phyloP scores from a whole-genome alignment of 1,284 basidiomycete species.

The Rhodofomes roseus region DNA sequence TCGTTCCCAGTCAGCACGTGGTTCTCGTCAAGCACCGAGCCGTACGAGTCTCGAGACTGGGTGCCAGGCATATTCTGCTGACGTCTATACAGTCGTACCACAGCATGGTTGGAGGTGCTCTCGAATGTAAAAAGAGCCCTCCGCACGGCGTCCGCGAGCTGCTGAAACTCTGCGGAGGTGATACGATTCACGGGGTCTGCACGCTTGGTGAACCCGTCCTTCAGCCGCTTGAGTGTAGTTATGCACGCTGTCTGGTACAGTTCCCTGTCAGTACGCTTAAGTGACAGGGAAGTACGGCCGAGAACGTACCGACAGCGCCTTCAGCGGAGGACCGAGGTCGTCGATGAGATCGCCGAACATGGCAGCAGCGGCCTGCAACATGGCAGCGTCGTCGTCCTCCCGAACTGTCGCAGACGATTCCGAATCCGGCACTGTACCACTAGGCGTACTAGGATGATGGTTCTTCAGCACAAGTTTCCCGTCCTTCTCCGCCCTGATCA shows the following conservation, averaged over 20 bases:
- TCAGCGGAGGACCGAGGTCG: conserved; percentile 77
- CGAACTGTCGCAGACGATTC: conserved; percentile 15
- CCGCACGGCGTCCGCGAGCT: conserved; percentile 65
- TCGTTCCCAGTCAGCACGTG: conserved; percentile 41
- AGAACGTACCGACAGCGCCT: conserved; percentile 61
- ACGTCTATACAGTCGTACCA: conserved; percentile 70
- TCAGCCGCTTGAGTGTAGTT: conserved; percentile 54
- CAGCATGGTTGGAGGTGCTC: conserved; percentile 77
- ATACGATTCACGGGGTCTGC: conserved; percentile 28
- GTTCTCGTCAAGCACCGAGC: conserved; percentile 34
- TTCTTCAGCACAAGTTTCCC: conserved; percentile 42
- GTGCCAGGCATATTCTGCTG: conserved; percentile 39
- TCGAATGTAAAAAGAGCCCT: conserved; percentile 73
- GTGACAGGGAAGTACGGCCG: conserved; percentile 1
- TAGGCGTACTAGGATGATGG: conserved; percentile 11
- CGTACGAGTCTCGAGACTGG: conserved; percentile 29
- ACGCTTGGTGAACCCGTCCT: conserved; percentile 54
- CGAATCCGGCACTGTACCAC: not conserved
- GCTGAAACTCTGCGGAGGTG: conserved; percentile 53
- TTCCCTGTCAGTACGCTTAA: not conserved
- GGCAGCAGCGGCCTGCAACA: conserved; percentile 63
- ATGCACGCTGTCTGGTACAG: conserved; percentile 54
- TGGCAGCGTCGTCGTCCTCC: conserved; percentile 51
- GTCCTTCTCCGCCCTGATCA: conserved; percentile 65
- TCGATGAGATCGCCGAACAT: conserved; percentile 85